A percentile compares a stretch with the other conserved stretches of the same genome.
These are phyloP conservation scores for Penicillium parvum DNA, from an alignment of 495 filamentous ascomycete genomes.

Conservation along the genomic window DNA sequence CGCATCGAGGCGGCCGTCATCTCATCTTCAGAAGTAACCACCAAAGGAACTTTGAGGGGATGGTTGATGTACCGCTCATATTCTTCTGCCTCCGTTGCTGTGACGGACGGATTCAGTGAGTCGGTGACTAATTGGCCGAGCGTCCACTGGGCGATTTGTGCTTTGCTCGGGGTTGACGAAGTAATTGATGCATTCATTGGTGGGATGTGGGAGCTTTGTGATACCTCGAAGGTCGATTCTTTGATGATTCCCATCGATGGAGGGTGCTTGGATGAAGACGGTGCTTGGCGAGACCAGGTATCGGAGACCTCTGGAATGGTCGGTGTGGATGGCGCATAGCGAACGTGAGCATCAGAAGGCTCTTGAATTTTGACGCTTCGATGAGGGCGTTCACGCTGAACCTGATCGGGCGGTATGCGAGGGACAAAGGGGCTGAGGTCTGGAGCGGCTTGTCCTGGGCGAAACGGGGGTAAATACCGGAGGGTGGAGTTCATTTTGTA, in stretches of 20 bases:
- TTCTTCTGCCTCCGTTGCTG: slow-evolving; percentile 68
- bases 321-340: slow-evolving; percentile 1
- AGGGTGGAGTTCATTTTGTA: slow-evolving; percentile 86
- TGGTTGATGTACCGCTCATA: slow-evolving; percentile 90
- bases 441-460: slow-evolving; percentile 60
- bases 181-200: slow-evolving; percentile 23
- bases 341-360: slow-evolving; percentile 18
- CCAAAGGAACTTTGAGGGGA: slow-evolving; percentile 82
- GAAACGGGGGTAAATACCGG: slow-evolving; percentile 67
- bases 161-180: slow-evolving; percentile 47
- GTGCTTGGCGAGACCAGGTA: slow-evolving; percentile 27
- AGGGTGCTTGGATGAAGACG: slow-evolving; percentile 28
- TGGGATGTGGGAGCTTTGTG: slow-evolving; percentile 16
- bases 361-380: slow-evolving; percentile 46
- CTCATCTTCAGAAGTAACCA: slow-evolving; percentile 66
- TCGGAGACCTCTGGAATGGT: slow-evolving; percentile 10
- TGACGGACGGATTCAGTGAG: slow-evolving; percentile 75
- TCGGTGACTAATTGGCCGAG: slow-evolving; percentile 78
- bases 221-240: slow-evolving; percentile 27
- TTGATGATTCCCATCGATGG: slow-evolving; percentile 43
- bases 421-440: slow-evolving; percentile 83
- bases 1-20: slow-evolving; percentile 39
- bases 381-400: slow-evolving; percentile 36
- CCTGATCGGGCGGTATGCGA: slow-evolving; percentile 46
- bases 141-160: slow-evolving; percentile 74